phyloP scores from a whole-genome alignment of 768 basidiomycete genomes.

The Trametes coccinea region DNA sequence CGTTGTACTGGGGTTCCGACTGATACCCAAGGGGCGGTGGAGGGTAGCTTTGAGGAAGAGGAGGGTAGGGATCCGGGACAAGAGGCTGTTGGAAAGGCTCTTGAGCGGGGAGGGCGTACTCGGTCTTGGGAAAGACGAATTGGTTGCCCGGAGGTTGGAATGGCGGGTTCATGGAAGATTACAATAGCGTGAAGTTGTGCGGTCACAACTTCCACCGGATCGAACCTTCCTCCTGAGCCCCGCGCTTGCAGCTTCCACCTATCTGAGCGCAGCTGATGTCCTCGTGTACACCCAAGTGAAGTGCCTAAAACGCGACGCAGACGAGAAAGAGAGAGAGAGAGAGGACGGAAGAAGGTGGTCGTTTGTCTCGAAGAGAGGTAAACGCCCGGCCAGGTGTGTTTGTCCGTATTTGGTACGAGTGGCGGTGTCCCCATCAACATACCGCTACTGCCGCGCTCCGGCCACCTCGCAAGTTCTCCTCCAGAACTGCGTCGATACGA shows the following conservation, averaged over 20 bases:
- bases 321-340: neutral
- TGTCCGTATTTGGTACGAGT: constrained; percentile 11
- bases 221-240: neutral
- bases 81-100: neutral
- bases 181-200: constrained; percentile 12
- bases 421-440: constrained; percentile 13
- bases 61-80: neutral
- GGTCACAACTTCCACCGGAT: constrained; percentile 11
- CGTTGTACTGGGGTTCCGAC: neutral
- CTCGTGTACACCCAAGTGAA: neutral
- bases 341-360: constrained; percentile 14
- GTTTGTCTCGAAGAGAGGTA: constrained; percentile 18
- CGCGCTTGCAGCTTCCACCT: neutral
- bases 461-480: neutral
- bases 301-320: neutral
- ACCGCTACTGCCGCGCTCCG: constrained; percentile 7
- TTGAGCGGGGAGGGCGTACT: constrained; percentile 4
- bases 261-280: neutral
- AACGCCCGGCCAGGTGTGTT: constrained; percentile 16
- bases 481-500: neutral
- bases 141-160: constrained; percentile 16
- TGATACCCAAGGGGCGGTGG: neutral
- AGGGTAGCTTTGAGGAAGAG: neutral
- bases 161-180: constrained; percentile 17
- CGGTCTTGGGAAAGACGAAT: constrained; percentile 9